These are phyloP conservation scores for Coelastrella sp. DNA, from an alignment of 139 green algal species.

Conservation along the genomic window DNA sequence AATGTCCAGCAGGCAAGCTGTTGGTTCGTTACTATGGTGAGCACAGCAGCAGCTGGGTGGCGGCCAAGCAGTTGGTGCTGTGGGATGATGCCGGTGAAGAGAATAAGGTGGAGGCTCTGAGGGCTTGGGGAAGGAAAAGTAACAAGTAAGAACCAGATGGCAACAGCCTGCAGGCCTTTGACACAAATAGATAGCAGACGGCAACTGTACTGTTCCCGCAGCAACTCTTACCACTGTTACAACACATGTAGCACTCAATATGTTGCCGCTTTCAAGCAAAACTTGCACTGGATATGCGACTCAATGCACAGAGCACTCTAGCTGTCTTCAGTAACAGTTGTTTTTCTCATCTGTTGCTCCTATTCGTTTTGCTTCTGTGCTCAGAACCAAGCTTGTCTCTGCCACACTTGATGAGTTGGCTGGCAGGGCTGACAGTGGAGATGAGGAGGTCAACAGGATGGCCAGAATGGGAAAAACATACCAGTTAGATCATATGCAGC, in stretches of 20 bases:
- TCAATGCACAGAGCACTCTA: too few species aligned
- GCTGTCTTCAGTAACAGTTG: neutral
- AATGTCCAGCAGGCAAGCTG: conserved; percentile 53
- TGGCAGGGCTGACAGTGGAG: neutral
- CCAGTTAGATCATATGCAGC: conserved; percentile 25
- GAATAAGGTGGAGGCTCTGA: conserved; percentile 17
- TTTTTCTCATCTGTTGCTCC: neutral
- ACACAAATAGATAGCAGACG: too few species aligned
- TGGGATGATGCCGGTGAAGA: neutral
- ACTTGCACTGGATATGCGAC: too few species aligned
- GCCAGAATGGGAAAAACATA: conserved; percentile 25
- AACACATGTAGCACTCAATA: too few species aligned
- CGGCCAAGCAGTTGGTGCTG: conserved; percentile 27
- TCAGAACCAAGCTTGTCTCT: conserved; percentile 38
- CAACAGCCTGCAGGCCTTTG: too few species aligned
- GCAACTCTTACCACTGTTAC: too few species aligned
- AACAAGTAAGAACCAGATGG: too few species aligned
- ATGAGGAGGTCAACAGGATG: conserved; percentile 13
- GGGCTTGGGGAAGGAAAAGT: conserved; percentile 13
- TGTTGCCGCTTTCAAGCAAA: too few species aligned
- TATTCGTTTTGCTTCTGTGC: neutral
- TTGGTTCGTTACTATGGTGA: conserved; percentile 73
- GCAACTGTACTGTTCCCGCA: too few species aligned
- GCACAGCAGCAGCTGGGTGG: conserved; percentile 70
- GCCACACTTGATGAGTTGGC: conserved; percentile 52